A percentile compares a stretch with the other conserved stretches of the same genome.
Evolutionary conservation across 768 basidiomycete species (phyloP).

Genomic region (Punctularia strigosozonata): DNA sequence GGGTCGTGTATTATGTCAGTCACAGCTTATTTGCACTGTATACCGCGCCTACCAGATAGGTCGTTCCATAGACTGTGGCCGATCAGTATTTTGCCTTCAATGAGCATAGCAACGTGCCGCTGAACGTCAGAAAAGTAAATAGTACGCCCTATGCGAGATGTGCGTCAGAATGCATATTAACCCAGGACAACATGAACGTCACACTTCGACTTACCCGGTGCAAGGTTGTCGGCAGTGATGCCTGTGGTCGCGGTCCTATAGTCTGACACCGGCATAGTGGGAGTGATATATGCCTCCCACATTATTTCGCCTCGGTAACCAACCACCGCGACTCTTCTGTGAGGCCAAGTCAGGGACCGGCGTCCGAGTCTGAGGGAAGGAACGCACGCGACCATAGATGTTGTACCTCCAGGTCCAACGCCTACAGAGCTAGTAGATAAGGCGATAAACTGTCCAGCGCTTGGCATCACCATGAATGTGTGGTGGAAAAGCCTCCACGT

Average conservation of each 20-base stretch:
- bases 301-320: conserved; percentile 37
- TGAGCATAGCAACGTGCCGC: conserved; percentile 46
- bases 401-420: conserved; percentile 70
- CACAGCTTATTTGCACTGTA: too few species aligned
- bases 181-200: background rate
- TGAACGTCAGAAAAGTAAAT: conserved; percentile 54
- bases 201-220: conserved; percentile 20
- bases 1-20: too few species aligned
- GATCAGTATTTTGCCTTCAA: conserved; percentile 61
- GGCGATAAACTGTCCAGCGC: conserved; percentile 36
- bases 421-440: conserved; percentile 65
- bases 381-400: conserved; percentile 72
- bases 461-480: conserved; percentile 5
- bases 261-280: conserved; percentile 59
- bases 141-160: conserved; percentile 29
- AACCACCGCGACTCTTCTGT: conserved; percentile 30
- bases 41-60: too few species aligned
- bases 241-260: conserved; percentile 60
- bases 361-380: background rate
- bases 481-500: conserved; percentile 14
- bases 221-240: conserved; percentile 30
- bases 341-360: conserved; percentile 2
- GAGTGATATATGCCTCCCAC: conserved; percentile 55
- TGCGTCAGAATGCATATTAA: background rate
- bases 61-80: conserved; percentile 78